Evolutionary conservation across 805 yeast species (phyloP).

Genomic region (Spathaspora arborariae): DNA sequence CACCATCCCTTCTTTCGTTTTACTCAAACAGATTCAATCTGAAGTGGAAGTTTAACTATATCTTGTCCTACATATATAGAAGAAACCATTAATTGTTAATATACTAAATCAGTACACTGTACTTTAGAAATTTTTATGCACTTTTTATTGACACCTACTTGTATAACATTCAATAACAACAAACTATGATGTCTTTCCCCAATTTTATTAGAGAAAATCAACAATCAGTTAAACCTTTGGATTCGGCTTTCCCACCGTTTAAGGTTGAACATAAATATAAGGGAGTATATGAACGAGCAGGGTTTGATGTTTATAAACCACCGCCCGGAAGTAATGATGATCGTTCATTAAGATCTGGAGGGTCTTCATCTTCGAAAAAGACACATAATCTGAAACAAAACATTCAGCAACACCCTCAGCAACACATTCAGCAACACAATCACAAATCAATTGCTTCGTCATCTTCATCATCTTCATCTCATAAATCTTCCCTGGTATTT

Average conservation of each 20-base stretch:
- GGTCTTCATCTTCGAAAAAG: neutral
- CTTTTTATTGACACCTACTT: neutral
- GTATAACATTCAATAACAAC: neutral
- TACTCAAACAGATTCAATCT: no score
- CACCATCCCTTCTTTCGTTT: no score
- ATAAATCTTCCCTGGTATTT: slow-evolving; percentile 1
- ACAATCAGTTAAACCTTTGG: slow-evolving; percentile 21
- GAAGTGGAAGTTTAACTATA: no score
- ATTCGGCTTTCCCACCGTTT: slow-evolving; percentile 68
- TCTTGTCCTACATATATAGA: no score
- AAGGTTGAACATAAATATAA: slow-evolving; percentile 57
- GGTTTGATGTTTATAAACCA: slow-evolving; percentile 51
- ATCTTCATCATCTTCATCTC: slow-evolving; percentile 1
- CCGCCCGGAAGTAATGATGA: neutral
- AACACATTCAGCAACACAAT: neutral
- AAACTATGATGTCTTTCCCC: slow-evolving; percentile 12
- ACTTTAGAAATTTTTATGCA: no score
- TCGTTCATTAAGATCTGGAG: neutral
- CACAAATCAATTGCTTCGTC: neutral
- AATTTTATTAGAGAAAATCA: slow-evolving; percentile 16
- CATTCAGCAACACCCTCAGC: neutral
- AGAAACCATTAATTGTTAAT: no score
- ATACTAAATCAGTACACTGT: no score
- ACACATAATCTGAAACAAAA: neutral
- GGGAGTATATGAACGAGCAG: slow-evolving; percentile 80